Conservation (phyloP, 1,284 basidiomycete species). For the Inonotus hispidus region DNA sequence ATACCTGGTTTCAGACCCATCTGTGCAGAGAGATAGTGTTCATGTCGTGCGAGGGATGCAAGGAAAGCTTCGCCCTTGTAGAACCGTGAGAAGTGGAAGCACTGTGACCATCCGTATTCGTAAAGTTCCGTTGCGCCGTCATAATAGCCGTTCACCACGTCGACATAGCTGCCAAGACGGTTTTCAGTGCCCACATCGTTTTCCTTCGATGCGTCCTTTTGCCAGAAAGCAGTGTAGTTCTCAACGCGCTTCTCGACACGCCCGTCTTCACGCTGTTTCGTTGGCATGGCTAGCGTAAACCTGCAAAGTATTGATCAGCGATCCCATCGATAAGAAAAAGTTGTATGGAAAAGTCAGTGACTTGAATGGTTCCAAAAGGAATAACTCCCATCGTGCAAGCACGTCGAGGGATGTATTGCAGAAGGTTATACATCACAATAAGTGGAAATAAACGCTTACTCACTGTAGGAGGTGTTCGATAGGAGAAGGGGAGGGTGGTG, state of each 20-base stretch:
- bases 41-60: constrained; percentile 86
- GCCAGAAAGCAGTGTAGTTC: constrained; percentile 94
- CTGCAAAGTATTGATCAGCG: background rate
- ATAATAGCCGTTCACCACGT: constrained; percentile 97
- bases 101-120: constrained; percentile 92
- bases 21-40: constrained; percentile 92
- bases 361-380: constrained; percentile 75
- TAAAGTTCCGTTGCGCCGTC: constrained; percentile 96
- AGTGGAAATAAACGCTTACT: background rate
- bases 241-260: constrained; percentile 81
- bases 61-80: constrained; percentile 91
- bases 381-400: constrained; percentile 49
- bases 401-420: constrained; percentile 49
- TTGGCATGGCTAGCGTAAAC: constrained; percentile 26
- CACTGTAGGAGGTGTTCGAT: background rate
- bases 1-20: constrained; percentile 84
- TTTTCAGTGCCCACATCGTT: constrained; percentile 62
- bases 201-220: constrained; percentile 80
- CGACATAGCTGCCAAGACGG: constrained; percentile 82
- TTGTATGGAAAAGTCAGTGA: constrained; percentile 48
- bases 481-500: background rate
- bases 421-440: constrained; percentile 23
- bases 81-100: constrained; percentile 98
- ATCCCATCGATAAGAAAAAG: background rate
- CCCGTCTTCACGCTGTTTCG: constrained; percentile 48